These are phyloP conservation scores for Trichosanthes cucumerina DNA, from an alignment of 306 rosid genomes.

Conservation along the genomic window DNA sequence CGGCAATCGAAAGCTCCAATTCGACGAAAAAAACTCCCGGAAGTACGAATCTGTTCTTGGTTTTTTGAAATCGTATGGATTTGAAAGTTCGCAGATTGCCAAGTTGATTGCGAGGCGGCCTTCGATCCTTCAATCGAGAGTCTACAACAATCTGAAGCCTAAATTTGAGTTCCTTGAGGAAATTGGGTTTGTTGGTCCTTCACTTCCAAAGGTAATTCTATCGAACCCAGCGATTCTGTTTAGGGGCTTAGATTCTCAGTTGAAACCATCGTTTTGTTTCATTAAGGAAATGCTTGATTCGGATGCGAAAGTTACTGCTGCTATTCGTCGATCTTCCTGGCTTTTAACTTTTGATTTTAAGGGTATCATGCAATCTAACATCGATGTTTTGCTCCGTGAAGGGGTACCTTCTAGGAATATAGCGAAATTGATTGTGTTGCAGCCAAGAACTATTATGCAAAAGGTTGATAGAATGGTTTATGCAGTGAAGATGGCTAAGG, in stretches of 20 bases:
- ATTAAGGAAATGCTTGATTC: background rate
- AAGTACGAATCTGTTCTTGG: background rate
- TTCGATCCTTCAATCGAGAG: background rate
- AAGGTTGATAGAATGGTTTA: slow-evolving; percentile 4
- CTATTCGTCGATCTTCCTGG: slow-evolving; percentile 5
- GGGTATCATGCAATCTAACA: background rate
- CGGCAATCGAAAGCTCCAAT: background rate
- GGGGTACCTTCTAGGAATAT: slow-evolving; percentile 1
- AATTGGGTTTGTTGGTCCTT: background rate
- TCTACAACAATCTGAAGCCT: background rate
- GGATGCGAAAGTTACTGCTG: background rate
- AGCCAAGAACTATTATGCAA: background rate
- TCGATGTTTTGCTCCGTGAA: slow-evolving; percentile 5
- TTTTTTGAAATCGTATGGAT: background rate
- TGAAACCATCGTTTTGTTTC: slow-evolving; percentile 9
- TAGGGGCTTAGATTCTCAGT: slow-evolving; percentile 1
- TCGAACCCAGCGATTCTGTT: background rate
- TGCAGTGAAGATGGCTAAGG: background rate
- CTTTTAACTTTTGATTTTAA: background rate
- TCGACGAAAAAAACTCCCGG: background rate
- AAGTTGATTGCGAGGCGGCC: background rate
- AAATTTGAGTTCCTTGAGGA: background rate
- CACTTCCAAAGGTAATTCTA: slow-evolving; percentile 1
- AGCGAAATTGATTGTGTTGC: background rate
- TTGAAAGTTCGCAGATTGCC: slow-evolving; percentile 8